These are phyloP conservation scores for Phytophthora quininea DNA, from an alignment of 352 stramenopile genomes.

Conservation along the genomic window DNA sequence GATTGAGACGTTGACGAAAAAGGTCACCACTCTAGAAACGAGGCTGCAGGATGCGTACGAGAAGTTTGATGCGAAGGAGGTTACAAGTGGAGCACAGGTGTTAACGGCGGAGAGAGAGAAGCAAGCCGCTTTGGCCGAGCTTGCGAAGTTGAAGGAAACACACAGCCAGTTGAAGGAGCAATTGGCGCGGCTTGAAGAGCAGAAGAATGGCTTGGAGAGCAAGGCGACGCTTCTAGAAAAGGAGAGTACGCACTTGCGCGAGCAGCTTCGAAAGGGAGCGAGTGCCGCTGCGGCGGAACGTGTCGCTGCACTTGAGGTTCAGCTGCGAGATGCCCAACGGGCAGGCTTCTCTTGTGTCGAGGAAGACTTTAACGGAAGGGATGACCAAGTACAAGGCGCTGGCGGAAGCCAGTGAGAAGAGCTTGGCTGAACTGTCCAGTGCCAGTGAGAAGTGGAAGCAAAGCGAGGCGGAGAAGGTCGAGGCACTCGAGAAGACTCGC, in stretches of 20 bases:
- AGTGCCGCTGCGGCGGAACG: slow-evolving; percentile 61
- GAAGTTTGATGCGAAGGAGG: slow-evolving; percentile 70
- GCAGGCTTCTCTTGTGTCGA: slow-evolving; percentile 60
- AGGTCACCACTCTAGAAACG: slow-evolving; percentile 53
- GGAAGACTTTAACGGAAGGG: slow-evolving; percentile 67
- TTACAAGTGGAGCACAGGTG: slow-evolving; percentile 45
- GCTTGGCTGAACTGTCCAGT: slow-evolving; percentile 57
- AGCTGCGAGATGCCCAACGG: slow-evolving; percentile 63
- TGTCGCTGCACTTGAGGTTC: slow-evolving; percentile 63
- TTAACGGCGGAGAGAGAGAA: slow-evolving; percentile 63
- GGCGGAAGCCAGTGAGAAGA: slow-evolving; percentile 80
- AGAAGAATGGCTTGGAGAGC: slow-evolving; percentile 46
- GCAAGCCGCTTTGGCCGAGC: slow-evolving; percentile 48
- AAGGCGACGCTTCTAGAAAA: slow-evolving; percentile 61
- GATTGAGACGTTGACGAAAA: slow-evolving; percentile 48
- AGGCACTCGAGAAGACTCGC: slow-evolving; percentile 47
- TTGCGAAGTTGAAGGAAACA: slow-evolving; percentile 47
- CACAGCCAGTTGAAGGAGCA: slow-evolving; percentile 48
- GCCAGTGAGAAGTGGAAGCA: slow-evolving; percentile 73
- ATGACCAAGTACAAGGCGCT: slow-evolving; percentile 78
- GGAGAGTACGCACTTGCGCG: slow-evolving; percentile 55
- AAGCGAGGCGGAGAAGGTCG: slow-evolving; percentile 54
- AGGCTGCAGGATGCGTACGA: slow-evolving; percentile 68
- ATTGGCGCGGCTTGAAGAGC: slow-evolving; percentile 57
- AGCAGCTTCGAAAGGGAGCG: slow-evolving; percentile 73